Conservation (phyloP, 1,139 yeast species). For the Magnusiomyces suaveolens region DNA sequence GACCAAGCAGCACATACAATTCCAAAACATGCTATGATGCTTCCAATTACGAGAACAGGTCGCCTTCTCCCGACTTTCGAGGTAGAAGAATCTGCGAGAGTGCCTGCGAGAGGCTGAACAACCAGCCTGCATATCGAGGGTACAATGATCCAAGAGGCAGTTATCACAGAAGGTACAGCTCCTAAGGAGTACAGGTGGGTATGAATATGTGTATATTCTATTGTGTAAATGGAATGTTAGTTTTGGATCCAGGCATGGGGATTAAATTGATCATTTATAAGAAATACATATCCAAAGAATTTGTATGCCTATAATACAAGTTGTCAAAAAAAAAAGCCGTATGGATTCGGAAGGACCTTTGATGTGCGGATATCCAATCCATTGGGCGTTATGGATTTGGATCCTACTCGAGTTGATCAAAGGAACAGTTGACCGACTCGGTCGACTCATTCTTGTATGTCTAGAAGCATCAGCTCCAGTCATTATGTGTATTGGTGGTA, state of each 20-base stretch:
- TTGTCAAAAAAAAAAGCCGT: slow-evolving; percentile 30
- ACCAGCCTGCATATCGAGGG: slow-evolving; percentile 53
- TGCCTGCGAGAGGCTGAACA: slow-evolving; percentile 52
- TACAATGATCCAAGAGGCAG: slow-evolving; percentile 48
- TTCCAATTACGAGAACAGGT: slow-evolving; percentile 48
- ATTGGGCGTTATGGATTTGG: slow-evolving; percentile 13
- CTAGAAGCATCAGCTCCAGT: not conserved
- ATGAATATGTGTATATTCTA: slow-evolving; percentile 35
- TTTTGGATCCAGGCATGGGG: not conserved
- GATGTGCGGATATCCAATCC: slow-evolving; percentile 30
- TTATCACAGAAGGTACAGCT: slow-evolving; percentile 42
- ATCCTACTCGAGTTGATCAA: not conserved
- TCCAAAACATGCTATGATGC: slow-evolving; percentile 39
- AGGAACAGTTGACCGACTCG: not conserved
- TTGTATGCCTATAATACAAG: slow-evolving; percentile 34
- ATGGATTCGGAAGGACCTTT: slow-evolving; percentile 26
- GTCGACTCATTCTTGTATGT: not conserved
- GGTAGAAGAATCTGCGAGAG: slow-evolving; percentile 43
- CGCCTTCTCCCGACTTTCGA: slow-evolving; percentile 42
- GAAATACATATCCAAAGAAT: slow-evolving; percentile 32
- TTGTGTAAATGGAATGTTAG: slow-evolving; percentile 23
- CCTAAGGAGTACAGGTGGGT: slow-evolving; percentile 42
- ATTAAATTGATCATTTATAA: not conserved
- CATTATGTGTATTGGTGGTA: not conserved
- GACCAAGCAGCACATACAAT: slow-evolving; percentile 42